phyloP scores from a whole-genome alignment of 116 monocot species.

The Iris pallida region DNA sequence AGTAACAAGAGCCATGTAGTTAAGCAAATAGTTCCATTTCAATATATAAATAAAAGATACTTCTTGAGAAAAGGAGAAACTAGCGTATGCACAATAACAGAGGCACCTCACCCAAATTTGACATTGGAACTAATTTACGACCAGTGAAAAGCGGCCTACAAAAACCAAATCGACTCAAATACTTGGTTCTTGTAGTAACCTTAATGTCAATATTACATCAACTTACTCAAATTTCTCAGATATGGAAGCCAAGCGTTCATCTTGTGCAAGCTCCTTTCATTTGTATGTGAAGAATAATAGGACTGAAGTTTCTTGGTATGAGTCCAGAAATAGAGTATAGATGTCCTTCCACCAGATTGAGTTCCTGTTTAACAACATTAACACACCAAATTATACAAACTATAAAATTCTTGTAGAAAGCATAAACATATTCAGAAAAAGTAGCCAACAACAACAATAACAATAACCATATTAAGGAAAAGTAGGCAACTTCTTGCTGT shows the following conservation, averaged over 20 bases:
- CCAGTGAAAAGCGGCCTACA: conserved; percentile 73
- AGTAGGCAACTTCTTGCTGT: too few relatives aligned
- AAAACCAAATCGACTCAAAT: background rate
- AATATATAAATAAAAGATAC: background rate
- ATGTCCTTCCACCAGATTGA: conserved; percentile 87
- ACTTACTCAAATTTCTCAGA: conserved; percentile 69
- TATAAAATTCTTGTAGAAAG: background rate
- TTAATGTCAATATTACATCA: background rate
- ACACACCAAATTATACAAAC: conserved; percentile 5
- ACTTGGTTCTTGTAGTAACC: background rate
- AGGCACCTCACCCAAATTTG: conserved; percentile 70
- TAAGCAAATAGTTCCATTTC: background rate
- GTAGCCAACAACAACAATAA: too few relatives aligned
- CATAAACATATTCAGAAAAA: too few relatives aligned
- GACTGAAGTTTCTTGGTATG: conserved; percentile 32
- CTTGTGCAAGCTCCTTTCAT: conserved; percentile 69
- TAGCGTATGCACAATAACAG: conserved; percentile 8
- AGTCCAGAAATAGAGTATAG: conserved; percentile 78
- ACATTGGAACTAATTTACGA: conserved; percentile 56
- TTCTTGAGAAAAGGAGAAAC: background rate
- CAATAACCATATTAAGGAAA: too few relatives aligned
- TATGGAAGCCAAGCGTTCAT: conserved; percentile 34
- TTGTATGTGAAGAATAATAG: conserved; percentile 61
- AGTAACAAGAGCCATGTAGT: background rate
- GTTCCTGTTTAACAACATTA: conserved; percentile 41